These are phyloP conservation scores for Hamigera avellanea DNA, from an alignment of 495 filamentous ascomycete genomes.

Conservation along the genomic window DNA sequence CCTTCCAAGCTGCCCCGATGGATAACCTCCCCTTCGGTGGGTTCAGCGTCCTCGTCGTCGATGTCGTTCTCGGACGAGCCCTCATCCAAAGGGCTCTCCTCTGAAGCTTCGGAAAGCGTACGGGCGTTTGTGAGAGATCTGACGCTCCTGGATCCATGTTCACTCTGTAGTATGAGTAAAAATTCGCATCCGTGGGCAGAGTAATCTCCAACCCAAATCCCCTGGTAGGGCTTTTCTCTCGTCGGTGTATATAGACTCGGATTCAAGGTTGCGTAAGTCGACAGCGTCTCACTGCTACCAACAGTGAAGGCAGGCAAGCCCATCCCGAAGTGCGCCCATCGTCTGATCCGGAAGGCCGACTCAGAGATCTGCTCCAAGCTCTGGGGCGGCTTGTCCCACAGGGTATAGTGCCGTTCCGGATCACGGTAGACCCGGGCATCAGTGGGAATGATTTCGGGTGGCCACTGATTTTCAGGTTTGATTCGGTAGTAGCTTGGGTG, in stretches of 20 bases:
- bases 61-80: no score
- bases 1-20: slow-evolving; percentile 55
- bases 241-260: slow-evolving; percentile 65
- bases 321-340: slow-evolving; percentile 51
- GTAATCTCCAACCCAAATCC: slow-evolving; percentile 90
- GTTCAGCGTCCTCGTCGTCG: neutral
- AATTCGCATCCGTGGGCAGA: slow-evolving; percentile 84
- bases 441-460: slow-evolving; percentile 58
- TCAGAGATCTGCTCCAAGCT: slow-evolving; percentile 44
- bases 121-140: neutral
- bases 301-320: slow-evolving; percentile 20
- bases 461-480: slow-evolving; percentile 55
- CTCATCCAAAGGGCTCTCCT: slow-evolving; percentile 4
- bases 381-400: slow-evolving; percentile 27
- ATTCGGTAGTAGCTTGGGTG: no score
- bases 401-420: slow-evolving; percentile 18
- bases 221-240: slow-evolving; percentile 65
- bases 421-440: slow-evolving; percentile 17
- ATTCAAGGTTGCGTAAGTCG: slow-evolving; percentile 68
- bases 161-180: slow-evolving; percentile 62
- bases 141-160: slow-evolving; percentile 13
- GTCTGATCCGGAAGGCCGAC: slow-evolving; percentile 56
- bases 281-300: slow-evolving; percentile 50
- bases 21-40: neutral
- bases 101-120: slow-evolving; percentile 1